Base-by-base conservation (phyloP, 2,329 filamentous ascomycete genomes). In the Penicillium brevicompactum region DNA sequence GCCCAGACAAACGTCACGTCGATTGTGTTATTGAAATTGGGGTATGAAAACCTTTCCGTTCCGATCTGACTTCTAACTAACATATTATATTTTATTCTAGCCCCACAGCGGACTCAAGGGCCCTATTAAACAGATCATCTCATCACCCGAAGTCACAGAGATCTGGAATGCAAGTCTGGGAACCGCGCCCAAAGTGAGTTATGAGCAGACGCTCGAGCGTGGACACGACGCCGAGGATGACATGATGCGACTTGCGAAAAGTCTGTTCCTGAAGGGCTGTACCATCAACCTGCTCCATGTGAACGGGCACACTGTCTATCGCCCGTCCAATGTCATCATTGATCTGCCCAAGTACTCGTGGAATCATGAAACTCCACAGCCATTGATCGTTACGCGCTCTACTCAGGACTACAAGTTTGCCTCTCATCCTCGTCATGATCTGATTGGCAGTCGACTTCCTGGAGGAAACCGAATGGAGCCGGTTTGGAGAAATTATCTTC, bases 401-500 rank as follows among this genome's bases (percentile, higher is more conserved):
- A 53, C 47, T 9, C 51, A 55, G 7, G 49, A 46, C 11, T 55
- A 48, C 43, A 47, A 62, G 6, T 45, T 54, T 13, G 46, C 56
- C 0, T 32, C 42, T 10, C 37, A 57, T 27, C 30, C 42, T 2
- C 55, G 49, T 8, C 60, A 66, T 46, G 56, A 58, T 7, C 51
- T 69, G 5, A 40, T 68, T 2, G 66, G 66, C 1, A 34, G 9
- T 46, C 51, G 38, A 16, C 37, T 46, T 3, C 16, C 34, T n/a
- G 53, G 16, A 18, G 46, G 22, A 3, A 44, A 37, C 2, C 34
- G 46, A 7, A 24, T 42, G 7, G 65, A 66, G 41, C 66, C 70
- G 0, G 59, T 54, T 24, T 75, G 67, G 66, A 50, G 64, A 10
- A 70, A 69, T 18, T 27, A 65, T 14, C 34, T 75, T 9, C 55